phyloP scores from a whole-genome alignment of 2,329 filamentous ascomycete genomes.

The Venturiaceae sp. region DNA sequence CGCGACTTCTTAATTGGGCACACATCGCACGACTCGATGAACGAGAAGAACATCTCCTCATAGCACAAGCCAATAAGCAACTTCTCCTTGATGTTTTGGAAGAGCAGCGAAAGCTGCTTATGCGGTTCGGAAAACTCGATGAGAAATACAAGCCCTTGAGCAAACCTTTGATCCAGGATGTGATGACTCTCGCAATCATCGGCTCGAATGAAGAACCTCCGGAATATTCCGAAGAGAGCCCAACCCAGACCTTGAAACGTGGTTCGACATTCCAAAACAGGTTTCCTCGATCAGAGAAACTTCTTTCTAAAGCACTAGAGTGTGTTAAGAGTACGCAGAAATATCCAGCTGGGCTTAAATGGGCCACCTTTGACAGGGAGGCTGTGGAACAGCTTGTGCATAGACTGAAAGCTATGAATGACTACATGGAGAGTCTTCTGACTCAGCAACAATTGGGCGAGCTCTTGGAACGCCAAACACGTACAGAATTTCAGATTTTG shows the following conservation, averaged over 20 bases:
- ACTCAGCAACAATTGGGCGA: slow-evolving; percentile 19
- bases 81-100: no score
- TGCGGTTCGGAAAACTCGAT: not conserved
- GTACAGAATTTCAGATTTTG: slow-evolving; percentile 26
- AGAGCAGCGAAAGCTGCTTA: not conserved
- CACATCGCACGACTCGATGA: no score
- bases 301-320: slow-evolving; percentile 10
- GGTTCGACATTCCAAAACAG: not conserved
- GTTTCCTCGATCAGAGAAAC: slow-evolving; percentile 13
- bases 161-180: not conserved
- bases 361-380: slow-evolving; percentile 21
- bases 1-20: no score
- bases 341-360: slow-evolving; percentile 19
- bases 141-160: not conserved
- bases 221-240: not conserved
- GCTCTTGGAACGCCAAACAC: slow-evolving; percentile 19
- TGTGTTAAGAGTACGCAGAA: slow-evolving; percentile 19
- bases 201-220: no score
- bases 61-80: no score
- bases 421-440: slow-evolving; percentile 25
- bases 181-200: not conserved
- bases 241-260: not conserved
- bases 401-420: slow-evolving; percentile 23
- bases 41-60: no score
- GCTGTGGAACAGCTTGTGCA: slow-evolving; percentile 22